These are phyloP conservation scores for Suillus hirtellus DNA, from an alignment of 768 basidiomycete genomes.

Conservation along the genomic window DNA sequence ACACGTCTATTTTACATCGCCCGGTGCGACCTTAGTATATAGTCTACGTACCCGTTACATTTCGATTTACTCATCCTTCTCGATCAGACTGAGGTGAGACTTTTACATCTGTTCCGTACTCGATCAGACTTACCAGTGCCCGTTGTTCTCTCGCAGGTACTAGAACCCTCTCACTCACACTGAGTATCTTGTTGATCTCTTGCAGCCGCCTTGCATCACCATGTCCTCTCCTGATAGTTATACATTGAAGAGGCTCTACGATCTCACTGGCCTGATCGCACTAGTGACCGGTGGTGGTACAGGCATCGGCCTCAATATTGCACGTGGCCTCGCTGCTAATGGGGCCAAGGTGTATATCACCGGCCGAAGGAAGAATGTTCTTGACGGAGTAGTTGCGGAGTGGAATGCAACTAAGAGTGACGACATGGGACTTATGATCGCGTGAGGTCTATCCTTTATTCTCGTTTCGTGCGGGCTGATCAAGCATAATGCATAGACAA, in stretches of 20 bases:
- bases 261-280: slow-evolving; percentile 58
- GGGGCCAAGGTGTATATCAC: slow-evolving; percentile 84
- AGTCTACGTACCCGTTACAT: neutral
- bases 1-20: neutral
- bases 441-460: slow-evolving; percentile 42
- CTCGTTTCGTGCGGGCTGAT: slow-evolving; percentile 9
- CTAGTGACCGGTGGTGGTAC: slow-evolving; percentile 52
- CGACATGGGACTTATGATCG: slow-evolving; percentile 50
- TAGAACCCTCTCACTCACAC: neutral
- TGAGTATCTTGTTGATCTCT: neutral
- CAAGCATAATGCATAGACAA: slow-evolving; percentile 39
- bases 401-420: slow-evolving; percentile 42
- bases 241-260: slow-evolving; percentile 37
- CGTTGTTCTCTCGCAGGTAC: neutral
- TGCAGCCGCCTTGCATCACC: neutral
- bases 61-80: neutral
- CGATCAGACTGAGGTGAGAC: neutral
- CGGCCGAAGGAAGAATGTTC: slow-evolving; percentile 63
- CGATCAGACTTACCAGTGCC: neutral
- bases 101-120: neutral
- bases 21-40: neutral
- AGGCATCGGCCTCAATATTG: slow-evolving; percentile 64
- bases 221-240: slow-evolving; percentile 28
- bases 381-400: slow-evolving; percentile 54
- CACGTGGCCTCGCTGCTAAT: slow-evolving; percentile 70